These are phyloP conservation scores for Dendrobium catenatum DNA, from an alignment of 106 monocot genomes.

Conservation along the genomic window DNA sequence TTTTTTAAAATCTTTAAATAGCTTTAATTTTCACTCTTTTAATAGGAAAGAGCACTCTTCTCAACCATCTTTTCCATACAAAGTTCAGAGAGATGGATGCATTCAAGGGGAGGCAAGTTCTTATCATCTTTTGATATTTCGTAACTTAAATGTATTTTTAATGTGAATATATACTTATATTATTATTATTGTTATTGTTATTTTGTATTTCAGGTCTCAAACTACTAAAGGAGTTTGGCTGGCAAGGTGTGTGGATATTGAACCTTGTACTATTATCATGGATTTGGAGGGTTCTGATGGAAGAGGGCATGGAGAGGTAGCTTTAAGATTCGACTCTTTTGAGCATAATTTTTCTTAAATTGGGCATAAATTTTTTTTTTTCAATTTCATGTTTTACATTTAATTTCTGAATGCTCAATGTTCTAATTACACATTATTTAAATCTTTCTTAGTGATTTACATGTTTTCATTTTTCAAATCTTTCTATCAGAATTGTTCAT, in stretches of 20 bases:
- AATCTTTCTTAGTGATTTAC: background rate
- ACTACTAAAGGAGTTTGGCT: slow-evolving; percentile 97
- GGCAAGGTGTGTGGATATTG: slow-evolving; percentile 62
- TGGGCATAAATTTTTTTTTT: background rate
- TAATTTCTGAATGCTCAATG: background rate
- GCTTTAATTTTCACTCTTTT: background rate
- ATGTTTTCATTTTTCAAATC: background rate
- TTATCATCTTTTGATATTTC: background rate
- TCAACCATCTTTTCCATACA: slow-evolving; percentile 84
- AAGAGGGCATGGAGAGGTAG: slow-evolving; percentile 91
- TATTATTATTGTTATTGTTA: background rate
- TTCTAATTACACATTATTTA: background rate
- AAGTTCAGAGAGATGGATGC: slow-evolving; percentile 98
- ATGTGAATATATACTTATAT: background rate
- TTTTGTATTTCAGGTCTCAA: slow-evolving; percentile 52
- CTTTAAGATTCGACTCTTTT: background rate
- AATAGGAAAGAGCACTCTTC: slow-evolving; percentile 92
- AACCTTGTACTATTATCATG: slow-evolving; percentile 90
- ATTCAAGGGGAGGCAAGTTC: slow-evolving; percentile 67
- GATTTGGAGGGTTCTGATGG: slow-evolving; percentile 98
- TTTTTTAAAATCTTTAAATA: background rate
- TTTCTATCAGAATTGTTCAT: background rate
- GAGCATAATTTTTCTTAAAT: background rate
- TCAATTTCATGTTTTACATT: background rate
- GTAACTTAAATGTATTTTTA: background rate